These are phyloP conservation scores for Sechiopsis laciniata DNA, from an alignment of 306 rosid species.

Conservation along the genomic window DNA sequence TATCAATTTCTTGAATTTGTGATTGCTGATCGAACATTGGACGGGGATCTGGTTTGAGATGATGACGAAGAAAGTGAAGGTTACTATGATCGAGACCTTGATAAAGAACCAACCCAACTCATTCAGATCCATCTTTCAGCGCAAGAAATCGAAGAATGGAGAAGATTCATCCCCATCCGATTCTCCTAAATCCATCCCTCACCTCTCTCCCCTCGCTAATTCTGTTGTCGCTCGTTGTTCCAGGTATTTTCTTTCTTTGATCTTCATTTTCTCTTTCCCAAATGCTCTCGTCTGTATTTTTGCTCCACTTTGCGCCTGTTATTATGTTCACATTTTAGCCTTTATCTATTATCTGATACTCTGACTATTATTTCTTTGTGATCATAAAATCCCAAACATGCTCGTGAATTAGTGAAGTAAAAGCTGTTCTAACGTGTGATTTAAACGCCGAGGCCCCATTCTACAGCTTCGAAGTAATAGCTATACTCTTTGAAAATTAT, in stretches of 20 bases:
- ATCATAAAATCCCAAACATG: neutral
- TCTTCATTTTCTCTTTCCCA: neutral
- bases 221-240: constrained; percentile 78
- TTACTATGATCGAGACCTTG: constrained; percentile 42
- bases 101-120: constrained; percentile 33
- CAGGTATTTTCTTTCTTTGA: constrained; percentile 28
- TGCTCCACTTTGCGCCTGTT: neutral
- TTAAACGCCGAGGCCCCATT: too few species aligned
- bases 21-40: neutral
- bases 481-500: neutral
- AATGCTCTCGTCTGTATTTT: neutral
- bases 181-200: constrained; percentile 59
- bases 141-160: constrained; percentile 30
- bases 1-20: neutral
- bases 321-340: neutral
- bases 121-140: constrained; percentile 45
- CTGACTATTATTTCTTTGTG: neutral
- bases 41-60: neutral
- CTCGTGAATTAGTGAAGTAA: neutral
- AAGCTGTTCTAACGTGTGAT: neutral
- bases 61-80: constrained; percentile 26
- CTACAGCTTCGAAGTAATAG: too few species aligned
- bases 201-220: constrained; percentile 72
- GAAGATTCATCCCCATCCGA: constrained; percentile 24
- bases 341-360: neutral